Evolutionary conservation across 306 rosid genomes (phyloP).

Genomic region (Sesbania bispinosa): DNA sequence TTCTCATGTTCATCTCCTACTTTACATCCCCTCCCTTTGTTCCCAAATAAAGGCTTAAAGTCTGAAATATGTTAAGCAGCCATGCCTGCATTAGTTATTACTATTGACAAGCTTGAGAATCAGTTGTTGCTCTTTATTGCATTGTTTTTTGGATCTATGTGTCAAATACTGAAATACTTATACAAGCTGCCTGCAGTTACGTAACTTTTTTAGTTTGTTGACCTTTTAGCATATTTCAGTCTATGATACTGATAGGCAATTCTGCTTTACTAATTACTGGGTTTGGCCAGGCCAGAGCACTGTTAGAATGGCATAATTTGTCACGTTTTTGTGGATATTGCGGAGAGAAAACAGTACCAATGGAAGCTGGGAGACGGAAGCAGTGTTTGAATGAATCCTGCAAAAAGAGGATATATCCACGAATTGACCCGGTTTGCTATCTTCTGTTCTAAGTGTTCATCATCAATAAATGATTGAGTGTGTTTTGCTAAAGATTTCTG

Average conservation of each 20-base stretch:
- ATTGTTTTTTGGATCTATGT: neutral
- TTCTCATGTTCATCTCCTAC: neutral
- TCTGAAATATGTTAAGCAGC: neutral
- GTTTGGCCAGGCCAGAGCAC: conserved; percentile 75
- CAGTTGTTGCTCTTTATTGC: neutral
- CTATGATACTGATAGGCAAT: neutral
- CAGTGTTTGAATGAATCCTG: conserved; percentile 77
- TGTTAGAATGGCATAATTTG: conserved; percentile 79
- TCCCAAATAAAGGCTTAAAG: neutral
- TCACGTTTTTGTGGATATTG: conserved; percentile 84
- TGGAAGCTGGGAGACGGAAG: conserved; percentile 81
- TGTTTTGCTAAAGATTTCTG: conserved; percentile 19
- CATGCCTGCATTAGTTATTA: neutral
- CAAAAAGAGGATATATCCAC: conserved; percentile 71
- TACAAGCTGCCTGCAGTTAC: neutral
- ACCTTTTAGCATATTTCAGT: neutral
- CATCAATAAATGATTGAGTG: conserved; percentile 11
- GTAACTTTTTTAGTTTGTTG: neutral
- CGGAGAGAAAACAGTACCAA: conserved; percentile 74
- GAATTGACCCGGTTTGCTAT: conserved; percentile 75
- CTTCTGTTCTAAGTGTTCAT: conserved; percentile 12
- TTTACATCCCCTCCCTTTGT: neutral
- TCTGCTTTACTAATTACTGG: conserved; percentile 12
- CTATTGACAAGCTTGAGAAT: neutral
- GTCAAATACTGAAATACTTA: neutral